Base-by-base conservation (phyloP, 2,329 filamentous ascomycete species). In the Neonectria coccinea region DNA sequence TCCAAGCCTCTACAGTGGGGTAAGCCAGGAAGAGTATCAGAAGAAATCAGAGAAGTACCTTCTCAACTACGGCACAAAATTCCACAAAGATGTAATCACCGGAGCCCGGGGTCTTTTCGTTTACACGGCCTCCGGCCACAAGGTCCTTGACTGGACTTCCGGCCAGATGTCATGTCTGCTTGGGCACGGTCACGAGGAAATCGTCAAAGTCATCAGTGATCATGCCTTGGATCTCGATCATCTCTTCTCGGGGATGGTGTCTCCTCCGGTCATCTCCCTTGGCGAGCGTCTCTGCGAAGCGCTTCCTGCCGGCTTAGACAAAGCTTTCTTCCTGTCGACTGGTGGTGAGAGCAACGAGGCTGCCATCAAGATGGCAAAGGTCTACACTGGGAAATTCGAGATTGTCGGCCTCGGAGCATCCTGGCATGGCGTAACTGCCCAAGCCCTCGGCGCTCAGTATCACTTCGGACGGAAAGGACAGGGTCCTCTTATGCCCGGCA, bases 381-480 rank as follows among this genome's bases (percentile, higher is more conserved):
- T 84, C 10, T 89, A 84, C 70, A 91, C 88, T 0, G 87, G 88
- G 1, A 90, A 88, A 56, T 91, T 88, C 69, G 88, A 91, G 72
- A 83, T 91, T 55, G 86, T 91, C 5, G 89, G 81, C 0, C 78
- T 91, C 18, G 82, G 82, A 0, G 84, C 84, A 0, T 86, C 84
- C 36, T 91, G 84, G 79, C 88, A 91, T 73, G 88, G 88, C 16
- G 79, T 91, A 62, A 90, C 88, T 0, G 82, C 82, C 1, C 84
- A 82, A 14, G 83, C 88, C 0, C 77, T 83, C 1, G 83, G 82
- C 1, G 84, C 86, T 0, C 85, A 86, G 44, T 89, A 88, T 72
- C 83, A 85, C 67, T 82, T 82, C 55, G 87, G 87, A 1, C 79
- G 87, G 5, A 83, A 80, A 56, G 83, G 83, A 2, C 78, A 81